Percentiles rank a stretch among this genome's conserved stretches.
phyloP scores from a whole-genome alignment of 257 asterid species.

The Craterostigma plantagineum region DNA sequence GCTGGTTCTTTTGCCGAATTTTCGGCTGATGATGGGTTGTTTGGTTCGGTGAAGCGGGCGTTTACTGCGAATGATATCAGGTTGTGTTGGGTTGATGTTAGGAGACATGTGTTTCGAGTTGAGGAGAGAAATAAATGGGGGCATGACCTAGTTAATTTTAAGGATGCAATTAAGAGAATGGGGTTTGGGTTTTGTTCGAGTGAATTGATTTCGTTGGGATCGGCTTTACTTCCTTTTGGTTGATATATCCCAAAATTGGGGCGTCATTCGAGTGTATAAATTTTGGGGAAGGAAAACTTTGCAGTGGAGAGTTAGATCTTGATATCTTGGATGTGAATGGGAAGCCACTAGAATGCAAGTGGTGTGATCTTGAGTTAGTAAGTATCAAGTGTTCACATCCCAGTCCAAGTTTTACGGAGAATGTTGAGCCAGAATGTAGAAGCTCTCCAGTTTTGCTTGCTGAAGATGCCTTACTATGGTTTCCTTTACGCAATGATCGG shows the following conservation, averaged over 20 bases:
- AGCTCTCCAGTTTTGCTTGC: constrained; percentile 16
- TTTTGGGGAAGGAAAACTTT: constrained; percentile 13
- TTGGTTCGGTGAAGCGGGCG: constrained; percentile 31
- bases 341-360: constrained; percentile 51
- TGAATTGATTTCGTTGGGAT: constrained; percentile 42
- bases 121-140: constrained; percentile 13
- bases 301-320: constrained; percentile 39
- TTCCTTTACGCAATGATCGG: constrained; percentile 20
- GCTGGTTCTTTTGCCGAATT: constrained; percentile 16
- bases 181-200: constrained; percentile 80
- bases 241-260: constrained; percentile 64
- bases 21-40: constrained; percentile 22
- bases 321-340: constrained; percentile 56
- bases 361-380: constrained; percentile 61
- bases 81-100: constrained; percentile 67
- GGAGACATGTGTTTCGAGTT: constrained; percentile 11
- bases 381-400: constrained; percentile 16
- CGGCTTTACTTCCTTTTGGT: constrained; percentile 63
- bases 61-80: constrained; percentile 42
- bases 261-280: constrained; percentile 18
- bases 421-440: constrained; percentile 15
- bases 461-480: constrained; percentile 16
- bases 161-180: constrained; percentile 24
- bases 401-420: constrained; percentile 14
- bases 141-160: constrained; percentile 10